Evolutionary conservation across 2,329 filamentous ascomycete genomes (phyloP).

Genomic region (Didymella keratinophila): DNA sequence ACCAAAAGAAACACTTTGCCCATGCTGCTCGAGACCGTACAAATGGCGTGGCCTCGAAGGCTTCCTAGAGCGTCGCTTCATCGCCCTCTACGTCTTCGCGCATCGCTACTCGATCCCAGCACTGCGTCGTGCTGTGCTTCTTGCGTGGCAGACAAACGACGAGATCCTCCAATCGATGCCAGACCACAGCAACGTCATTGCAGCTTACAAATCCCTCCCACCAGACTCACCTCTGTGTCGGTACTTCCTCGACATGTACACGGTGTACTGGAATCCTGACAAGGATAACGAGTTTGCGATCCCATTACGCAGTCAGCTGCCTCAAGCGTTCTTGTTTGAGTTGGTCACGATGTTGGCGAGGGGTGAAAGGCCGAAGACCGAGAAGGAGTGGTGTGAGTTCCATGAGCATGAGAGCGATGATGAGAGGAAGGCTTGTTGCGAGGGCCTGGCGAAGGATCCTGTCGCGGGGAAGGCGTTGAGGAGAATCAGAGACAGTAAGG

Average conservation of each 20-base stretch:
- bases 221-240: conserved; percentile 42
- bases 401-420: conserved; percentile 47
- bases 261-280: conserved; percentile 48
- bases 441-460: conserved; percentile 42
- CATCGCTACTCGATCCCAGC: conserved; percentile 45
- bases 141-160: conserved; percentile 49
- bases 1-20: conserved; percentile 48
- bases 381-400: conserved; percentile 50
- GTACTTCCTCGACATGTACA: conserved; percentile 50
- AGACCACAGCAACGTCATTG: conserved; percentile 49
- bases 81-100: conserved; percentile 45
- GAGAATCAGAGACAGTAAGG: conserved; percentile 46
- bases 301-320: conserved; percentile 43
- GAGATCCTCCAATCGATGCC: conserved; percentile 49
- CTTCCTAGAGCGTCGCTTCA: conserved; percentile 48
- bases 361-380: conserved; percentile 46
- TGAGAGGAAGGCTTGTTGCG: conserved; percentile 44
- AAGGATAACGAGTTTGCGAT: conserved; percentile 43
- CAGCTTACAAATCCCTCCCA: conserved; percentile 43
- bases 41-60: conserved; percentile 50
- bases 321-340: conserved; percentile 47
- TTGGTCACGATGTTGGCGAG: conserved; percentile 44
- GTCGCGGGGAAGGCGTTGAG: conserved; percentile 42
- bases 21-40: conserved; percentile 47
- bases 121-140: conserved; percentile 42